A percentile compares a stretch with the other conserved stretches of the same genome.
Evolutionary conservation across 257 asterid genomes (phyloP).

Genomic region (Mitragyna speciosa): DNA sequence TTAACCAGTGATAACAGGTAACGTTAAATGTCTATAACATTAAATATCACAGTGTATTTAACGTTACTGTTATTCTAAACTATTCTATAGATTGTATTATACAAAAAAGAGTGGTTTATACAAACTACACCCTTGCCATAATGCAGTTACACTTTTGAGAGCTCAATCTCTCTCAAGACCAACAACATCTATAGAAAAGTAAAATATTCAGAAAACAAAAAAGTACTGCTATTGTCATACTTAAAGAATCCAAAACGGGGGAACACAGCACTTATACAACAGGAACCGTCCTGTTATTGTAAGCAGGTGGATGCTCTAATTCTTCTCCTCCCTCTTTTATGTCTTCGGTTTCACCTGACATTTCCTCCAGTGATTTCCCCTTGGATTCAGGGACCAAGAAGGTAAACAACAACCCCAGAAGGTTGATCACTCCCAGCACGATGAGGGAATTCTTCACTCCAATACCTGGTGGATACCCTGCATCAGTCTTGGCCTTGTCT

Average conservation of each 20-base stretch:
- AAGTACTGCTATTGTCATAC: background rate
- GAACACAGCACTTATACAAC: background rate
- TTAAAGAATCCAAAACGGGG: background rate
- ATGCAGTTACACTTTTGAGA: background rate
- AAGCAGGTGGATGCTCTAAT: background rate
- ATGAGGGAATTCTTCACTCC: slow-evolving; percentile 58
- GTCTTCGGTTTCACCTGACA: slow-evolving; percentile 47
- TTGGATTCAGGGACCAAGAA: slow-evolving; percentile 63
- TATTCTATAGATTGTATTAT: background rate
- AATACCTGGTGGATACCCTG: slow-evolving; percentile 60
- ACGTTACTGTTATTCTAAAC: no score
- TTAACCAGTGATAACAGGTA: no score
- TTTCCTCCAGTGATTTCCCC: slow-evolving; percentile 59
- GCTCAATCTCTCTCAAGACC: background rate
- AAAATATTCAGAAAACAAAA: background rate
- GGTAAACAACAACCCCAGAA: slow-evolving; percentile 46
- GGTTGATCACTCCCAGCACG: slow-evolving; percentile 46
- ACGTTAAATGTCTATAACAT: no score
- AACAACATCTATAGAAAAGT: background rate
- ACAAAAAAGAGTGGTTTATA: background rate
- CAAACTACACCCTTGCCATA: background rate
- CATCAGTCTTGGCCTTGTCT: slow-evolving; percentile 52
- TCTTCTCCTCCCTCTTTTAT: slow-evolving; percentile 6
- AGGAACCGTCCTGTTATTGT: slow-evolving; percentile 7
- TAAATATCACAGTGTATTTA: no score